These are phyloP conservation scores for Yamadazyma scolyti DNA, from an alignment of 805 yeast species.

Conservation along the genomic window DNA sequence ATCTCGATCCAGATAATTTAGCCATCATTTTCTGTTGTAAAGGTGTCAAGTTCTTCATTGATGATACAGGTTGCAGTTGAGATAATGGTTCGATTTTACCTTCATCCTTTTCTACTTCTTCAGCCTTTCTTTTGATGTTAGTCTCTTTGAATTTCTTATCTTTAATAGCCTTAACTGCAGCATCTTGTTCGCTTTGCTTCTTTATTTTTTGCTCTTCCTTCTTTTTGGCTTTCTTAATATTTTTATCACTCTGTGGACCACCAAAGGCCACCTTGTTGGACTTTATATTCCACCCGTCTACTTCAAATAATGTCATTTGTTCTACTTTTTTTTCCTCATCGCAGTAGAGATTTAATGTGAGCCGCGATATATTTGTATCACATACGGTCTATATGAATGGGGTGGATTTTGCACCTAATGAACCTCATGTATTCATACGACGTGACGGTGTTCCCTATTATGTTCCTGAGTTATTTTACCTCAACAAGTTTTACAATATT, in stretches of 20 bases:
- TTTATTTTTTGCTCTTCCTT: constrained; percentile 12
- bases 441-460: constrained; percentile 20
- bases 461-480: constrained; percentile 31
- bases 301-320: constrained; percentile 75
- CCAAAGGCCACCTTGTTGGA: constrained; percentile 48
- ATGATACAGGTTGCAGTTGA: constrained; percentile 4
- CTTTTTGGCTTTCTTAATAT: constrained; percentile 24
- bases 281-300: constrained; percentile 78
- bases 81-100: constrained; percentile 4
- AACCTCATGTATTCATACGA: constrained; percentile 30
- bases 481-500: constrained; percentile 21
- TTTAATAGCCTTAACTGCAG: constrained; percentile 5
- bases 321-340: constrained; percentile 6
- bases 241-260: constrained; percentile 15
- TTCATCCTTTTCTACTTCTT: constrained; percentile 3
- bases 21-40: constrained; percentile 94
- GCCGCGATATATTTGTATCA: too few relatives aligned
- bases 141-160: constrained; percentile 6
- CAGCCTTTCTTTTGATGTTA: constrained; percentile 6
- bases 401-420: constrained; percentile 31
- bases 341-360: too few relatives aligned
- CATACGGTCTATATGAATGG: too few relatives aligned
- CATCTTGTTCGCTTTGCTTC: constrained; percentile 2
- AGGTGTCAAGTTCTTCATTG: constrained; percentile 58
- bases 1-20: constrained; percentile 89